Percentiles rank a stretch among this genome's conserved stretches.
phyloP scores from a whole-genome alignment of 2,329 filamentous ascomycete genomes.

The Nannizzia gypsea region DNA sequence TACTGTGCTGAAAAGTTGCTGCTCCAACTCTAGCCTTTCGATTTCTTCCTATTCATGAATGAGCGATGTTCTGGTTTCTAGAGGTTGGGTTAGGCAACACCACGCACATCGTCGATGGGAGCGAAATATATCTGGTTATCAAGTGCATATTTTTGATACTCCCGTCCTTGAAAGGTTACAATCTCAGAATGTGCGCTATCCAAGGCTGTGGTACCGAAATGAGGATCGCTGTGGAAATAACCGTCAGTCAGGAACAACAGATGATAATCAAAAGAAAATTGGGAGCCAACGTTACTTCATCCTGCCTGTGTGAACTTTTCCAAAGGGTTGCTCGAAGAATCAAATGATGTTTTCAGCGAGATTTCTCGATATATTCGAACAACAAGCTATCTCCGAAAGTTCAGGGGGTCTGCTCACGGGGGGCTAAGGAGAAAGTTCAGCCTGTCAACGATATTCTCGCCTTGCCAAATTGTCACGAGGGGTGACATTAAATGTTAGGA shows the following conservation, averaged over 20 bases:
- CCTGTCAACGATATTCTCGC: background rate
- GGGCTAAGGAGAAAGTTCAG: background rate
- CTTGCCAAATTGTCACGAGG: background rate
- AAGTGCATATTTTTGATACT: constrained; percentile 56
- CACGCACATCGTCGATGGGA: constrained; percentile 57
- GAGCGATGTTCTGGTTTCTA: background rate
- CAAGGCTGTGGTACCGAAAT: constrained; percentile 39
- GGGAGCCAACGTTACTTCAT: background rate
- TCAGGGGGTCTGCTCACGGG: background rate
- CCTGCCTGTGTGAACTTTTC: background rate
- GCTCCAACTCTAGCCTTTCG: constrained; percentile 52
- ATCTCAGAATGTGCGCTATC: constrained; percentile 50
- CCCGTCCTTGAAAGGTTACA: constrained; percentile 49
- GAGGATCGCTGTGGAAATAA: constrained; percentile 27
- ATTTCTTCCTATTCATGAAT: constrained; percentile 48
- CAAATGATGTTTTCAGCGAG: background rate
- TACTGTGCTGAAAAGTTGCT: constrained; percentile 49
- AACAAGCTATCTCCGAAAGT: background rate
- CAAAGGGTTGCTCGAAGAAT: background rate
- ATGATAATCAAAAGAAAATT: background rate
- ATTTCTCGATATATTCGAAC: no score
- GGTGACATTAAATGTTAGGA: background rate
- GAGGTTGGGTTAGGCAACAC: background rate
- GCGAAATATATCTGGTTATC: constrained; percentile 54
- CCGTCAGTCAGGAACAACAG: constrained; percentile 17